These are phyloP conservation scores for Vitis hybrid DNA, from an alignment of 177 flowering plant species.

Conservation along the genomic window DNA sequence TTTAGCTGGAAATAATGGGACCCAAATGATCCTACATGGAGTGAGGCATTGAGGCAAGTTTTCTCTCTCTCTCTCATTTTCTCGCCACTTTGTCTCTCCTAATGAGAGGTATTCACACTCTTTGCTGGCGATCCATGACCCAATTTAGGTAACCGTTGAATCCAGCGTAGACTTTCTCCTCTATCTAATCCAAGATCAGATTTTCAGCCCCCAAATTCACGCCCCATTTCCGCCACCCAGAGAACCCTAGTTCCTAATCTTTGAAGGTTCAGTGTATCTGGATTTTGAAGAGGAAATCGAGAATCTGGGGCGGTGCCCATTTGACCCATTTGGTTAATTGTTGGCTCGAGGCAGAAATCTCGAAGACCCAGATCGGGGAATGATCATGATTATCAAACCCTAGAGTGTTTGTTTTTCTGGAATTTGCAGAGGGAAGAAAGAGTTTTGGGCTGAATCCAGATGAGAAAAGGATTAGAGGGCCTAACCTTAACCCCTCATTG, in stretches of 20 bases:
- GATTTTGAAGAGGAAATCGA: conserved; percentile 1
- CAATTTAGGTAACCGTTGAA: conserved; percentile 29
- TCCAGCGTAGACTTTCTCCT: conserved; percentile 5
- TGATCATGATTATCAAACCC: not conserved
- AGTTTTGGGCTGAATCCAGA: conserved; percentile 9
- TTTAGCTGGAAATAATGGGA: not conserved
- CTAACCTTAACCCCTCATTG: not conserved
- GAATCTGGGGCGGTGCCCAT: conserved; percentile 1
- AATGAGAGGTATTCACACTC: not conserved
- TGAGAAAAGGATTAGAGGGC: conserved; percentile 1
- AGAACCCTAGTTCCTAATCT: too few species aligned
- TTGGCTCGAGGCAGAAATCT: not conserved
- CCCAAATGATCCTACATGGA: not conserved
- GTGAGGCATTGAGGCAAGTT: too few species aligned
- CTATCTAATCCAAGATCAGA: not conserved
- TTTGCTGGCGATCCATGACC: conserved; percentile 10
- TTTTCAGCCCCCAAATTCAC: not conserved
- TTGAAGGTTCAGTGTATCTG: not conserved
- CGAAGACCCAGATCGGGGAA: conserved; percentile 5
- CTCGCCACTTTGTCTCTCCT: not conserved
- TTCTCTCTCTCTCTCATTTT: not conserved
- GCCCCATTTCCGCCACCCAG: too few species aligned
- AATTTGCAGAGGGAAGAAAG: not conserved
- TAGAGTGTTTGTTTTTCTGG: not conserved
- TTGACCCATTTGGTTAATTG: conserved; percentile 9